Base-by-base conservation (phyloP, 805 yeast genomes). In the Tetrapisispora nanseiensis region DNA sequence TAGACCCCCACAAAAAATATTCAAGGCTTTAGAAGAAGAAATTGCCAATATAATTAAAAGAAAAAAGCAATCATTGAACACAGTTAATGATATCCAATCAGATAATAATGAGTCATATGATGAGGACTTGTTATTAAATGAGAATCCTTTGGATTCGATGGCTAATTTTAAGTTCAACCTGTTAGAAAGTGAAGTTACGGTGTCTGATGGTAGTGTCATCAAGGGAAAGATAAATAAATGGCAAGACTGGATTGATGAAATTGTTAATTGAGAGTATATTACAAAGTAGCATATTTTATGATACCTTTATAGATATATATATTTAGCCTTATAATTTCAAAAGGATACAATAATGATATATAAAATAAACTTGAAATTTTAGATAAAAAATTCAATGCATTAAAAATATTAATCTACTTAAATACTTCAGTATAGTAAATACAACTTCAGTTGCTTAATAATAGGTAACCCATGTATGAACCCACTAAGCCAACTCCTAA, bases 231-330 rank as follows among this genome's bases (percentile, higher is more conserved):
- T 74, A 29, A 72, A 65, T 4, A 64, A 65, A 16, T 83, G 95
- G 86, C 75, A 72, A 48, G 71, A 78, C 48, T 89, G 95, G 95
- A 68, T 89, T 27, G 81, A 78, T 48, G 89, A 81, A 1, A 22
- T 21, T n/a, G 19, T 39, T 6, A 33, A 32, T 19, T 15, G 27
- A 24, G 23, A 26, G 21, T 20, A 16, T n/a, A 27, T 29, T 27
- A 8, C 26, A 15, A 16, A 6, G 15, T 35, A 16, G 7, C 11
- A 24, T 35, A 24, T 35, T 24, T 35, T 35, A 26, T 10, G 26
- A n/a, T 35, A 35, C 26, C 13, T 23, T 12, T n/a, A 19, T 38
- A 28, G 33, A 33, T 33, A 19, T 23, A 35, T 23, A 15, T 24
- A 36, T 33, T 20, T 37, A 37, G 24, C 22, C 13, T 33, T 30